Evolutionary conservation across 2,329 filamentous ascomycete species (phyloP).

Genomic region (Cladosporium sphaerospermum): DNA sequence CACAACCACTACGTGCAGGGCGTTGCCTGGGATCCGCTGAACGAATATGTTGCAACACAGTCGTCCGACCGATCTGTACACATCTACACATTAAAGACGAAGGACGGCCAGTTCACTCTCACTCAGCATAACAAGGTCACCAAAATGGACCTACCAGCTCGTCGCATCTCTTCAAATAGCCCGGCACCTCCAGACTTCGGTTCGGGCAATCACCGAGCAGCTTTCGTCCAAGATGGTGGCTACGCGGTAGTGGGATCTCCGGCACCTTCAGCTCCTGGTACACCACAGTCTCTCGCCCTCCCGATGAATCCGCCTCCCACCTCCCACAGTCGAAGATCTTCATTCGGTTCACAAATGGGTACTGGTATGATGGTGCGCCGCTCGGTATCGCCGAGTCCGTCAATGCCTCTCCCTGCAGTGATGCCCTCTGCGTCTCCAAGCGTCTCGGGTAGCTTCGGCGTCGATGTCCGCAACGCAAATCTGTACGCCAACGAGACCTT

Average conservation of each 20-base stretch:
- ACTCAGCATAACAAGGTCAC: constrained; percentile 72
- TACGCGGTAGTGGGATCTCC: constrained; percentile 67
- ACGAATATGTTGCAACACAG: constrained; percentile 96
- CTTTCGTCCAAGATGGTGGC: constrained; percentile 53
- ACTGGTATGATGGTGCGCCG: constrained; percentile 68
- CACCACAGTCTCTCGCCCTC: constrained; percentile 78
- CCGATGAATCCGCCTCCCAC: constrained; percentile 96
- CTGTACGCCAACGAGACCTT: constrained; percentile 96
- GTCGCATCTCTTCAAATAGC: constrained; percentile 84
- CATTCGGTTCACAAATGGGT: constrained; percentile 63
- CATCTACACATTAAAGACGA: constrained; percentile 92
- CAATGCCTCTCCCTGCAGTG: constrained; percentile 86
- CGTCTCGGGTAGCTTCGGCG: constrained; percentile 53
- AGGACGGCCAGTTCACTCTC: constrained; percentile 90
- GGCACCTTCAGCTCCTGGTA: constrained; percentile 83
- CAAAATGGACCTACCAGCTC: constrained; percentile 87
- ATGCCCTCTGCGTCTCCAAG: constrained; percentile 92
- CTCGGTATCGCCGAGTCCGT: constrained; percentile 88
- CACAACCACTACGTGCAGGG: constrained; percentile 98
- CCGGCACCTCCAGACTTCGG: constrained; percentile 82
- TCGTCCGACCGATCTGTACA: constrained; percentile 97
- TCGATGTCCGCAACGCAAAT: constrained; percentile 71
- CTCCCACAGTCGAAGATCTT: constrained; percentile 89
- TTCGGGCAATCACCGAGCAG: constrained; percentile 43
- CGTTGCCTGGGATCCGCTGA: constrained; percentile 95